Evolutionary conservation across 1,284 basidiomycete genomes (phyloP).

Genomic region (Tremellales sp.): DNA sequence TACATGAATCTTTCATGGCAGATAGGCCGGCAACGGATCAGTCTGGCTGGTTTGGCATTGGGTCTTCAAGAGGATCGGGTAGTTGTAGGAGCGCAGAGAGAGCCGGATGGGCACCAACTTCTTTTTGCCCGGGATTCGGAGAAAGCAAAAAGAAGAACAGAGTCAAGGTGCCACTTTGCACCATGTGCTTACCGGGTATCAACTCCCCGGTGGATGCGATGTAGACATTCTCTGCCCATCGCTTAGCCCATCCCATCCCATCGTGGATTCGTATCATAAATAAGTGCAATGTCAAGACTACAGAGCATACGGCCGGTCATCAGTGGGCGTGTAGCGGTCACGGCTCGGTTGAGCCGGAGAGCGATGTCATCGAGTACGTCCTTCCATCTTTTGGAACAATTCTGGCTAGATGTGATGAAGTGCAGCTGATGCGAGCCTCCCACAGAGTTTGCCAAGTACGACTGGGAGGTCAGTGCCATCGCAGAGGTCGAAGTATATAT

Average conservation of each 20-base stretch:
- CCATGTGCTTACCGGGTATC: too few relatives aligned
- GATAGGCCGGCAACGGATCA: slow-evolving; percentile 49
- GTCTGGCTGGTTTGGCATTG: slow-evolving; percentile 43
- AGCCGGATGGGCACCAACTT: slow-evolving; percentile 45
- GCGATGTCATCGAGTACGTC: slow-evolving; percentile 11
- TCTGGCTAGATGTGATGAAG: background rate
- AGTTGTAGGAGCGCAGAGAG: slow-evolving; percentile 43
- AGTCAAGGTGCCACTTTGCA: too few relatives aligned
- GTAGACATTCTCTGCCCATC: too few relatives aligned
- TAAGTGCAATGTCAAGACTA: slow-evolving; percentile 3
- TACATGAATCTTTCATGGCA: slow-evolving; percentile 15
- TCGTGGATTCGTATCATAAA: too few relatives aligned
- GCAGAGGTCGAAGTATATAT: background rate
- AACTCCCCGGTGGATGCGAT: too few relatives aligned
- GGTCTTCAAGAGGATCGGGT: slow-evolving; percentile 44
- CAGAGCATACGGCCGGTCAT: slow-evolving; percentile 2
- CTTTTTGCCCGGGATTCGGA: too few relatives aligned
- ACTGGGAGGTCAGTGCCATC: slow-evolving; percentile 60
- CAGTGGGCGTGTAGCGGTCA: background rate
- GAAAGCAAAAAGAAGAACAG: too few relatives aligned
- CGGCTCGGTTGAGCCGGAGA: background rate
- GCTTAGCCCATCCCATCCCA: too few relatives aligned
- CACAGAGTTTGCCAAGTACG: slow-evolving; percentile 56
- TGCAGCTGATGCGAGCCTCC: background rate
- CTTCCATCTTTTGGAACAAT: background rate